Evolutionary conservation across 805 yeast species (phyloP).

Genomic region (Myxozyma melibiosi): DNA sequence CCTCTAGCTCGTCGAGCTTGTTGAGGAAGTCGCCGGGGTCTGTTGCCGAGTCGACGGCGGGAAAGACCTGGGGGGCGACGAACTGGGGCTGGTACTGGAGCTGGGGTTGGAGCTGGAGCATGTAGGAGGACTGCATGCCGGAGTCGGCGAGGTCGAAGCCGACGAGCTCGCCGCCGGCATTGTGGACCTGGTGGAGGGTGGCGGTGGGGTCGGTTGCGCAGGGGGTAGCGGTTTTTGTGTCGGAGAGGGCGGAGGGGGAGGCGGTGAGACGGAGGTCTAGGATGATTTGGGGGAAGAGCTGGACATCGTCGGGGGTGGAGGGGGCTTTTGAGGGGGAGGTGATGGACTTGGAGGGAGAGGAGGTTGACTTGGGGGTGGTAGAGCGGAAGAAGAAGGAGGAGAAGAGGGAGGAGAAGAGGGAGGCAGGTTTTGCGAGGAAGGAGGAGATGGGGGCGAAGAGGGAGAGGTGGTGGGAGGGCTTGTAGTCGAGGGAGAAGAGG

Average conservation of each 20-base stretch:
- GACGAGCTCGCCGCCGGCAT: constrained; percentile 31
- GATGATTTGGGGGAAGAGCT: constrained; percentile 28
- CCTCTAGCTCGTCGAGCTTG: constrained; percentile 32
- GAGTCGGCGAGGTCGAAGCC: constrained; percentile 29
- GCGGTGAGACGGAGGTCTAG: constrained; percentile 29
- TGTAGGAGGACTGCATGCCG: constrained; percentile 22
- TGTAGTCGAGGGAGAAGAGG: neutral
- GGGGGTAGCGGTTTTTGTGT: constrained; percentile 20
- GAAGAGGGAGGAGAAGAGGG: constrained; percentile 3
- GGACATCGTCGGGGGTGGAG: constrained; percentile 2
- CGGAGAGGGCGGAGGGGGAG: constrained; percentile 1
- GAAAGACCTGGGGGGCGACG: neutral
- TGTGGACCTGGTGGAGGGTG: constrained; percentile 26
- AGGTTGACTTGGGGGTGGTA: neutral
- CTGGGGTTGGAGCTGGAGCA: constrained; percentile 26
- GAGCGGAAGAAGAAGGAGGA: neutral
- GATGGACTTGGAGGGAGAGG: neutral
- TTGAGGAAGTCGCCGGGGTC: constrained; percentile 25
- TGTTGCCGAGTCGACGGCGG: constrained; percentile 6
- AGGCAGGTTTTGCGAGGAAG: constrained; percentile 4
- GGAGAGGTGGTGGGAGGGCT: constrained; percentile 10
- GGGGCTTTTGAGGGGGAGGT: neutral
- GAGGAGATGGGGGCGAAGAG: constrained; percentile 2
- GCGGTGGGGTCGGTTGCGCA: constrained; percentile 31
- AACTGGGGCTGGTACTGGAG: constrained; percentile 16